Base-by-base conservation (phyloP, 2,329 filamentous ascomycete species). In the Trichophyton benhamiae region DNA sequence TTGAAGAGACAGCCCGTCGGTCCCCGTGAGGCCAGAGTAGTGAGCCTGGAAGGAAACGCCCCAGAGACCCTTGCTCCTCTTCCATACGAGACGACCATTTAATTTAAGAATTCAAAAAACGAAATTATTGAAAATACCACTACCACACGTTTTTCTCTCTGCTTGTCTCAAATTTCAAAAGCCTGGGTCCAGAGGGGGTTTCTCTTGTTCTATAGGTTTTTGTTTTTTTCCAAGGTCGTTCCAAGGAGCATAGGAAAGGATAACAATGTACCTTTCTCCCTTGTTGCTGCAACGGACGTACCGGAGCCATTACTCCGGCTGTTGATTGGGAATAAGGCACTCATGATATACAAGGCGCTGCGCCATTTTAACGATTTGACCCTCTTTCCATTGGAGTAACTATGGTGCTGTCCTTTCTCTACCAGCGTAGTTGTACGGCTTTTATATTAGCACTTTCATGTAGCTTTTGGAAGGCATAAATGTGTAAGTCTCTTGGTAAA, bases 11-110 rank as follows among this genome's bases (percentile, higher is more conserved):
- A 87, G 77, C 87, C 94, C 68, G 80, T 79, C 71, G 82, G 82
- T 76, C 94, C 94, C 77, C 85, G 94, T 70, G 86, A 87, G 68
- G 86, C 88, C 68, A 83, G 85, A 77, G 91, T 86, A 67, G 84
- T 97, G 76, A 87, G 84, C 72, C 80, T 86, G 72, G 86, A 85
- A 80, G 87, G 90, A 76, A 89, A 89, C 82, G 83, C 85, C 76
- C 90, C 91, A 67, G 90, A 96, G 86, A 96, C 88, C 71, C 85
- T 97, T 73, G 85, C 86, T 66, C 91, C 92, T 71, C 84, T 97
- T 72, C 80, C 94, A 74, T 99, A 97, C 86, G 94, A 97, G 85
- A 99, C 94, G 73, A 92, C 89, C 76, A 97, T 99, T 79, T 99
- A 94, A 59, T 59, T 59, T 59, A 48, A 58, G 57, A 58, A 58